These are phyloP conservation scores for Trametes villosa DNA, from an alignment of 768 basidiomycete genomes.

Conservation along the genomic window DNA sequence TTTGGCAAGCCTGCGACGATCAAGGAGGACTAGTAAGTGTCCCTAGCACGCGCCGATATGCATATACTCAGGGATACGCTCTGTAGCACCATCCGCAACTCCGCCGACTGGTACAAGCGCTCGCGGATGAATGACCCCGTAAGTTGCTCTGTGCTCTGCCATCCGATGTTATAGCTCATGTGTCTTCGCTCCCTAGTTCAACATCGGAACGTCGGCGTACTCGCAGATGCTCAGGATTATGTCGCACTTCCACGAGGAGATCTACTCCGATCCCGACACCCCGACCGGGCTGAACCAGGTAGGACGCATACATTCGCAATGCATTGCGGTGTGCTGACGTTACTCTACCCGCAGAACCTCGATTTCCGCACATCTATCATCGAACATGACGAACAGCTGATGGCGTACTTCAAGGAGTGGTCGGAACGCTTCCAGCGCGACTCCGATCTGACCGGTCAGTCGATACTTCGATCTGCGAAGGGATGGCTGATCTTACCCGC, in stretches of 20 bases:
- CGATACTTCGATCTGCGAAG: background rate
- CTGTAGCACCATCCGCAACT: constrained; percentile 51
- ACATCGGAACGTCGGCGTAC: constrained; percentile 77
- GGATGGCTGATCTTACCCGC: background rate
- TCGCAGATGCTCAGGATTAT: constrained; percentile 71
- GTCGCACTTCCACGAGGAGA: constrained; percentile 74
- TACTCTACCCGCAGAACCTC: constrained; percentile 47
- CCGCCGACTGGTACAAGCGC: constrained; percentile 75
- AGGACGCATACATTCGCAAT: background rate
- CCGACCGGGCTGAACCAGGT: constrained; percentile 76
- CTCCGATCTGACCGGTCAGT: constrained; percentile 60
- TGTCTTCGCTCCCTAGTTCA: constrained; percentile 52
- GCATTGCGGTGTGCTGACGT: background rate
- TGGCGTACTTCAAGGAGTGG: constrained; percentile 70
- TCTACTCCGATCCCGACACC: constrained; percentile 71
- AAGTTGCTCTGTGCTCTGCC: constrained; percentile 26
- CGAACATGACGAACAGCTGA: constrained; percentile 60
- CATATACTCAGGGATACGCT: too few species aligned
- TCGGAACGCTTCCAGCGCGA: constrained; percentile 57
- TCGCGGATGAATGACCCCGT: constrained; percentile 66
- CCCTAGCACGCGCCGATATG: too few species aligned
- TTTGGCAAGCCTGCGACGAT: constrained; percentile 91
- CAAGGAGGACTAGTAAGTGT: constrained; percentile 81
- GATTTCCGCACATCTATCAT: constrained; percentile 71
- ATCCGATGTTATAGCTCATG: too few species aligned